phyloP scores from a whole-genome alignment of 139 green algal species.

The Chlorella vulgaris region DNA sequence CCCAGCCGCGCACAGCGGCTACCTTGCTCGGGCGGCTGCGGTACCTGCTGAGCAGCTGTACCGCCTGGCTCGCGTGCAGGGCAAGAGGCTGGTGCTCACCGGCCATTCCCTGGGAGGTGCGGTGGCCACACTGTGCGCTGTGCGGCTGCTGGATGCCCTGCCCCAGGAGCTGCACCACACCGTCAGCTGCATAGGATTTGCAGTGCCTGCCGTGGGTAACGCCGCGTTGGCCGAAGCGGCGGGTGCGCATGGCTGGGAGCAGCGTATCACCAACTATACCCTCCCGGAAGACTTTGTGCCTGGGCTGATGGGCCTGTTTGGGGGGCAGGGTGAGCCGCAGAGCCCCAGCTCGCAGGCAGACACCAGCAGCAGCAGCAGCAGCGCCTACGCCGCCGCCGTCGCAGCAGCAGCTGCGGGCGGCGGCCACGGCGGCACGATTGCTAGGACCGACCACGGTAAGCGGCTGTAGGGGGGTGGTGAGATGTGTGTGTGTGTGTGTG shows the following conservation, averaged over 20 bases:
- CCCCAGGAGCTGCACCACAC: constrained; percentile 24
- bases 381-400: not conserved
- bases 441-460: not conserved
- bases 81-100: constrained; percentile 66
- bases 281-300: constrained; percentile 58
- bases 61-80: constrained; percentile 45
- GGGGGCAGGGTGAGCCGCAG: not conserved
- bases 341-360: no score
- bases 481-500: no score
- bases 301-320: not conserved
- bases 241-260: constrained; percentile 55
- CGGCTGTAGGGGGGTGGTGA: no score
- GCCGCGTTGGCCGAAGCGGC: constrained; percentile 64
- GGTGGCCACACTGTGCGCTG: constrained; percentile 72
- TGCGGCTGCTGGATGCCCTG: constrained; percentile 66
- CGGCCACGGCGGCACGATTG: not conserved
- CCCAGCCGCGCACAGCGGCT: constrained; percentile 61
- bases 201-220: constrained; percentile 77
- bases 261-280: constrained; percentile 65
- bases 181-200: constrained; percentile 71
- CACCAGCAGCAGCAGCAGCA: not conserved
- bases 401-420: not conserved
- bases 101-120: constrained; percentile 78
- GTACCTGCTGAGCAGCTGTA: constrained; percentile 67
- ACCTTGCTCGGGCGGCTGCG: constrained; percentile 55